phyloP scores from a whole-genome alignment of 129 eudicot species.

The Apium graveolens region DNA sequence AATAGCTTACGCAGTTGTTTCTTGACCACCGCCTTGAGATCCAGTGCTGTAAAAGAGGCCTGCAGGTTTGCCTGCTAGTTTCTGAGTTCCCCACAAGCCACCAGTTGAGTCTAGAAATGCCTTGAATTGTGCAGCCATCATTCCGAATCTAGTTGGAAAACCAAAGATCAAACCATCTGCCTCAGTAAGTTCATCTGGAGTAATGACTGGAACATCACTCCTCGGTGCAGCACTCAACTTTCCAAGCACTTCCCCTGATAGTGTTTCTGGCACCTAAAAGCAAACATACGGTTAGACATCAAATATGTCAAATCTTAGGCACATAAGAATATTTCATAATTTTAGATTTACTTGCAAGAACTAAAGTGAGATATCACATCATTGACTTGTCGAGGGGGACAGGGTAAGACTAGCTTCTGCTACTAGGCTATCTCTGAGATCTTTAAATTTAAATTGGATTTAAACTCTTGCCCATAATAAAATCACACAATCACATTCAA shows the following conservation, averaged over 20 bases:
- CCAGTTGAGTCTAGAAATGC: constrained; percentile 25
- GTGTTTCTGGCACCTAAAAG: constrained; percentile 8
- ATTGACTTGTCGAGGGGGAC: too few species aligned
- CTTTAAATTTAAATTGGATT: too few species aligned
- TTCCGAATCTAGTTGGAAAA: constrained; percentile 24
- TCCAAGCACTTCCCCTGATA: constrained; percentile 7
- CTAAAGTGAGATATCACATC: not conserved
- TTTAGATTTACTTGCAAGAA: not conserved
- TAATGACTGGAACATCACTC: constrained; percentile 15
- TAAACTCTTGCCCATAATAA: too few species aligned
- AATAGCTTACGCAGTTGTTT: constrained; percentile 16
- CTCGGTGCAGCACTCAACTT: constrained; percentile 18
- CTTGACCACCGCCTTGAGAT: constrained; percentile 27
- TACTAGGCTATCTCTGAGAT: not conserved
- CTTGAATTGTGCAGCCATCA: constrained; percentile 25
- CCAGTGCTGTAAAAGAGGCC: constrained; percentile 20
- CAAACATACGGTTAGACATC: not conserved
- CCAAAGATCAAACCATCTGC: constrained; percentile 20
- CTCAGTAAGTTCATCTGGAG: constrained; percentile 11
- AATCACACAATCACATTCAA: not conserved
- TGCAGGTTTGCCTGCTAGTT: constrained; percentile 25
- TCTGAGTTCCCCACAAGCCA: constrained; percentile 17
- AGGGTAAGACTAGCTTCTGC: not conserved
- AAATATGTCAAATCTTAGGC: not conserved
- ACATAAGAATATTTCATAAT: not conserved